These are phyloP conservation scores for Aspergillus olivimuriae DNA, from an alignment of 495 filamentous ascomycete genomes.

Conservation along the genomic window DNA sequence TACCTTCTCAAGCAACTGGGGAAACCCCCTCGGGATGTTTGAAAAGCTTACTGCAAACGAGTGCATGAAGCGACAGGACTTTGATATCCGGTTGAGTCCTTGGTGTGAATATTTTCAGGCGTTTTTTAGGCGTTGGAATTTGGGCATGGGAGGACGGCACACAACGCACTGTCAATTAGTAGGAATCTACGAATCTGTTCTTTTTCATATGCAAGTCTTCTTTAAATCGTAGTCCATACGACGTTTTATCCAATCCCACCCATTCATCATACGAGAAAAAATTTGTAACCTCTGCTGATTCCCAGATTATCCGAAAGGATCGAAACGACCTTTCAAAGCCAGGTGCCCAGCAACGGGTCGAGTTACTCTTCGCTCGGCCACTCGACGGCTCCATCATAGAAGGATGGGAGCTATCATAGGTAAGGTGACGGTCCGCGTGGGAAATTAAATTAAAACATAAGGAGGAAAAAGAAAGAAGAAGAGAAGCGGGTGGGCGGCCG, in stretches of 20 bases:
- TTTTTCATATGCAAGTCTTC: not conserved
- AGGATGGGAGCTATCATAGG: slow-evolving; percentile 47
- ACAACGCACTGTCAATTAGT: slow-evolving; percentile 8
- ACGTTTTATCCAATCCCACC: not conserved
- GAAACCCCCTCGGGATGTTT: slow-evolving; percentile 27
- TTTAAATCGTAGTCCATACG: not conserved
- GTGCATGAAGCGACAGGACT: slow-evolving; percentile 29
- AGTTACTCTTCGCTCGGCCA: slow-evolving; percentile 61
- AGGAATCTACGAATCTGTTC: not conserved
- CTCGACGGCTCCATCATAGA: slow-evolving; percentile 55
- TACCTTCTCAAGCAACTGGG: slow-evolving; percentile 70
- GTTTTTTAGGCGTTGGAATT: slow-evolving; percentile 19
- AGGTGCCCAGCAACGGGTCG: slow-evolving; percentile 75
- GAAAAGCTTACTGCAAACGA: slow-evolving; percentile 11
- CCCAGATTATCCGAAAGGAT: slow-evolving; percentile 59
- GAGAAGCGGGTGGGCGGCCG: slow-evolving; percentile 3
- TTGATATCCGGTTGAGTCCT: not conserved
- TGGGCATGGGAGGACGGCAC: slow-evolving; percentile 2
- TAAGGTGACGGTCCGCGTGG: slow-evolving; percentile 47
- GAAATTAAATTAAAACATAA: slow-evolving; percentile 29
- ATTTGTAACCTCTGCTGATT: slow-evolving; percentile 76
- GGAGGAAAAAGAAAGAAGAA: slow-evolving; percentile 33
- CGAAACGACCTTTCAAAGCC: slow-evolving; percentile 63
- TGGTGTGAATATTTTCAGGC: slow-evolving; percentile 1
- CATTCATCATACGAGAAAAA: not conserved